Evolutionary conservation across 306 rosid genomes (phyloP).

Genomic region (Vigna nakashimae): DNA sequence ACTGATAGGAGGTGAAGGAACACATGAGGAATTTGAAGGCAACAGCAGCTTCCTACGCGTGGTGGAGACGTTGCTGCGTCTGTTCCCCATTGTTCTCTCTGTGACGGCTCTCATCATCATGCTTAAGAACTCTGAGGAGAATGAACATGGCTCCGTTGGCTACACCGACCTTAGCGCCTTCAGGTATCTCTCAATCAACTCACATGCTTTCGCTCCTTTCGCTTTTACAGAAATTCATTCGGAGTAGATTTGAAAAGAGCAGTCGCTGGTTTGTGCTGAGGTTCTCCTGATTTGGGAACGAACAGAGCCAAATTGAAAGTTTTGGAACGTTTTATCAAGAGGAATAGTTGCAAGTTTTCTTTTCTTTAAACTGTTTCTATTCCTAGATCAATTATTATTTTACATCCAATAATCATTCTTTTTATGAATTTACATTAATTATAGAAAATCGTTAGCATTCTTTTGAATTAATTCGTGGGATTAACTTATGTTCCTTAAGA

Average conservation of each 20-base stretch:
- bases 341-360: no score
- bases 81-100: constrained; percentile 70
- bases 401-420: no score
- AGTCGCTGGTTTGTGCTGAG: not conserved
- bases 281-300: not conserved
- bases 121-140: constrained; percentile 80
- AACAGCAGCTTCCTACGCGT: constrained; percentile 47
- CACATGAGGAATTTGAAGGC: constrained; percentile 26
- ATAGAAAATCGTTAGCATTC: no score
- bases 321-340: not conserved
- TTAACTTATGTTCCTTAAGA: no score
- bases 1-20: not conserved
- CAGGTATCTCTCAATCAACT: constrained; percentile 55
- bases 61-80: constrained; percentile 76
- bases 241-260: no score
- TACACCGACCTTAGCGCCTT: constrained; percentile 80
- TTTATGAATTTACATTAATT: no score
- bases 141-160: constrained; percentile 69
- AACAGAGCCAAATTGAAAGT: no score
- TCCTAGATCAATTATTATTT: no score
- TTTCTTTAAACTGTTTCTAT: no score
- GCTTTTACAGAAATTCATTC: no score
- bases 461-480: no score
- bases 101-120: constrained; percentile 78
- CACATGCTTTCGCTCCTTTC: not conserved